phyloP scores from a whole-genome alignment of 495 filamentous ascomycete species.

The Neurospora sublineolata region DNA sequence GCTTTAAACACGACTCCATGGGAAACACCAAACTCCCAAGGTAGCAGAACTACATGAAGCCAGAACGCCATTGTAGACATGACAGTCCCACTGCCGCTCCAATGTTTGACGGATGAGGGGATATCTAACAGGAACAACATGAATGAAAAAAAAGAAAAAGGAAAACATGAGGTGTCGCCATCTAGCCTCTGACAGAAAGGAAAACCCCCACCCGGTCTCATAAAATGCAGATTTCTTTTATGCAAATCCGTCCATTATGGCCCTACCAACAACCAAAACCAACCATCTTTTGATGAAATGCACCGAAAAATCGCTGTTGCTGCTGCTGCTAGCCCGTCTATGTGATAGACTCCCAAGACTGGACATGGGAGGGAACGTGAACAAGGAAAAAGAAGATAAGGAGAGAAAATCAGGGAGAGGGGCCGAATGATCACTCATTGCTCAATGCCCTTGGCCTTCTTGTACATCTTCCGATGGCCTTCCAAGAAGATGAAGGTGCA shows the following conservation, averaged over 20 bases:
- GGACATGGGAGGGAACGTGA: not conserved
- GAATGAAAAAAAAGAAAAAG: not conserved
- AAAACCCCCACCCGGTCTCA: not conserved
- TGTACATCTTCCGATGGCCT: constrained; percentile 67
- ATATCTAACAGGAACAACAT: not conserved
- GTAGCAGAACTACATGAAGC: not conserved
- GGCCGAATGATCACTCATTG: not conserved
- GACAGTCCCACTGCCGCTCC: not conserved
- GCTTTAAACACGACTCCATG: not conserved
- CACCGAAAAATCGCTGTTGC: not conserved
- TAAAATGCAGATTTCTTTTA: not conserved
- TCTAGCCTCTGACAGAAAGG: not conserved
- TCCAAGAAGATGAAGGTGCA: constrained; percentile 92
- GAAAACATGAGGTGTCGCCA: not conserved
- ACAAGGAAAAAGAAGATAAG: not conserved
- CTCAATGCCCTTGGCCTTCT: constrained; percentile 38
- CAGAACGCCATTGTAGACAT: not conserved
- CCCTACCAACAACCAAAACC: not conserved
- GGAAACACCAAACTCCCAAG: not conserved
- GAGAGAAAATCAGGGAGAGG: not conserved
- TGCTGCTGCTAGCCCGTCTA: not conserved
- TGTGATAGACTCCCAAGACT: not conserved
- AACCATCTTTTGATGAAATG: not conserved
- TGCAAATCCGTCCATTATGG: not conserved
- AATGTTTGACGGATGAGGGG: not conserved